A percentile compares a stretch with the other conserved stretches of the same genome.
These are phyloP conservation scores for Solanum sitiens DNA, from an alignment of 257 asterid species.

Conservation along the genomic window DNA sequence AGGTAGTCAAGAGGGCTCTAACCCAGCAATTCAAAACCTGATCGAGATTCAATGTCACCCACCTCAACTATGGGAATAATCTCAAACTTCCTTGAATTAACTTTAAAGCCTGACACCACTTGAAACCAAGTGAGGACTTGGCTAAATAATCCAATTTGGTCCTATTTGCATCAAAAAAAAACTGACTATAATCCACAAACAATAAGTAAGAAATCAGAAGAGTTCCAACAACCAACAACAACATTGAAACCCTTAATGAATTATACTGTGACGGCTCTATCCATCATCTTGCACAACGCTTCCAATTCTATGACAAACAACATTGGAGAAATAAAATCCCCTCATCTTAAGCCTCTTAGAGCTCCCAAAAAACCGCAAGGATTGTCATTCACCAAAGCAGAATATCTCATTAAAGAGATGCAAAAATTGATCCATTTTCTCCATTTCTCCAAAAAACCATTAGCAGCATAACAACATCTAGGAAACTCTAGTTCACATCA, in stretches of 20 bases:
- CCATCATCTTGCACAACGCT: background rate
- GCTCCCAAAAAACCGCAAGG: background rate
- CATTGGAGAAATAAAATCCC: background rate
- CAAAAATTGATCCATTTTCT: background rate
- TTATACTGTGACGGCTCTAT: background rate
- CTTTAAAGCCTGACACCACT: background rate
- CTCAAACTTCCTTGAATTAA: background rate
- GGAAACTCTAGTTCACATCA: background rate
- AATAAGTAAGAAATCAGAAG: background rate
- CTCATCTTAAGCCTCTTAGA: background rate
- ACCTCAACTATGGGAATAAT: background rate
- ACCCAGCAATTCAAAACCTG: background rate
- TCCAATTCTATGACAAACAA: background rate
- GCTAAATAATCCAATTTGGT: background rate
- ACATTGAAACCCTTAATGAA: background rate
- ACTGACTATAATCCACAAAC: background rate
- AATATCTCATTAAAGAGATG: background rate
- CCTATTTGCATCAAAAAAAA: background rate
- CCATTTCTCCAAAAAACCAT: background rate
- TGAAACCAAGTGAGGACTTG: background rate
- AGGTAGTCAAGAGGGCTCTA: background rate
- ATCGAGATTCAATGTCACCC: background rate
- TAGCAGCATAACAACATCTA: background rate
- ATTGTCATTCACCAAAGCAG: background rate
- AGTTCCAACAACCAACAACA: background rate